Conservation (phyloP, 208 protist genomes). For the Wallacemonas rigidus region DNA sequence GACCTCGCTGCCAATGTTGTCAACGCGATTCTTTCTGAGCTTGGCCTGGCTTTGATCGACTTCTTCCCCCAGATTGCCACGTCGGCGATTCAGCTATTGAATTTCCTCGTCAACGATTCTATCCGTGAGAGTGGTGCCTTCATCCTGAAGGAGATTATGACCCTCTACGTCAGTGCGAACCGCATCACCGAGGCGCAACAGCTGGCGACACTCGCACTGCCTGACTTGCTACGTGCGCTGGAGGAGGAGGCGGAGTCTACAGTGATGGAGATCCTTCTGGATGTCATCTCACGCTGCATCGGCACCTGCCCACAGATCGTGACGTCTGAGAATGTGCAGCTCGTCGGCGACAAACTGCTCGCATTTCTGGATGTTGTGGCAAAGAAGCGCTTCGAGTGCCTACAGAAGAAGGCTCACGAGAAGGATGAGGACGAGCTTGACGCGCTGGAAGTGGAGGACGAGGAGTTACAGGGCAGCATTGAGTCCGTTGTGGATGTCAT, state of each 20-base stretch:
- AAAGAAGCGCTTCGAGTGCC: slow-evolving; percentile 48
- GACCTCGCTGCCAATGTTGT: slow-evolving; percentile 77
- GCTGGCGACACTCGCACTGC: slow-evolving; percentile 50
- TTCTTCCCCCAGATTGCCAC: slow-evolving; percentile 74
- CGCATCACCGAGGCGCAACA: slow-evolving; percentile 39
- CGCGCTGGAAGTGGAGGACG: slow-evolving; percentile 65
- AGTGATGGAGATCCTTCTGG: slow-evolving; percentile 64
- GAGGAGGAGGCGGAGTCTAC: slow-evolving; percentile 65
- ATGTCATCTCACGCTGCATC: slow-evolving; percentile 68
- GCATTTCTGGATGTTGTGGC: slow-evolving; percentile 54
- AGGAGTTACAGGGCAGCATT: slow-evolving; percentile 72
- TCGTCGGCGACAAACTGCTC: slow-evolving; percentile 75
- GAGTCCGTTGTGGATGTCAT: slow-evolving; percentile 57
- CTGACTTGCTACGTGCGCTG: slow-evolving; percentile 56
- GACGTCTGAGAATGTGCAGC: slow-evolving; percentile 40
- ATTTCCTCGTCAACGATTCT: slow-evolving; percentile 55
- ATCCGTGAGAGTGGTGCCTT: slow-evolving; percentile 75
- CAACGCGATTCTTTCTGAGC: slow-evolving; percentile 67
- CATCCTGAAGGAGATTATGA: slow-evolving; percentile 73
- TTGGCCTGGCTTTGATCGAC: slow-evolving; percentile 47
- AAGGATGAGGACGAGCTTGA: slow-evolving; percentile 90
- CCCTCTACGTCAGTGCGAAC: slow-evolving; percentile 41
- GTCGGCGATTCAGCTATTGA: slow-evolving; percentile 58
- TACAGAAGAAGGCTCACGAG: slow-evolving; percentile 57
- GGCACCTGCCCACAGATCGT: slow-evolving; percentile 56